These are phyloP conservation scores for Dictyostelium purpureum DNA, from an alignment of 78 protist genomes.

Conservation along the genomic window DNA sequence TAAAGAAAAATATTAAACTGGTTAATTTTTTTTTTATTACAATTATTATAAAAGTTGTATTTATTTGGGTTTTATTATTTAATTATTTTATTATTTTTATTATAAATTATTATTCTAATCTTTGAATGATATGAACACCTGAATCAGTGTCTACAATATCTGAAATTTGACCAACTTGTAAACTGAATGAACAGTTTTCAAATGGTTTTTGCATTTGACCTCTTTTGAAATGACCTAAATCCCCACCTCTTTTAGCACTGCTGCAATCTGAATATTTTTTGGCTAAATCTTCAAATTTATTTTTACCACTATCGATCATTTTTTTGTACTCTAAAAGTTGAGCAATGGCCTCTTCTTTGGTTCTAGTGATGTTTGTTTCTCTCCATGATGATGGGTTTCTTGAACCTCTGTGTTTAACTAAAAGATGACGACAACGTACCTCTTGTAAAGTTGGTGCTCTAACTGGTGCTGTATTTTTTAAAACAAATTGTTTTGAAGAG, in stretches of 20 bases:
- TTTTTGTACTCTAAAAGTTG: constrained; percentile 43
- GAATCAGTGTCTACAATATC: constrained; percentile 86
- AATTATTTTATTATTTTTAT: neutral
- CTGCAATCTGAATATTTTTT: constrained; percentile 83
- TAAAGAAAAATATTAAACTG: no score
- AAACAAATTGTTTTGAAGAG: constrained; percentile 15
- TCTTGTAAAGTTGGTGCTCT: neutral
- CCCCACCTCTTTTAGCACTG: constrained; percentile 87
- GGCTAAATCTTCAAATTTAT: constrained; percentile 59
- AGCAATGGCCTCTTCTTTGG: constrained; percentile 81
- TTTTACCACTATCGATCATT: neutral
- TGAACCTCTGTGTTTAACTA: constrained; percentile 85
- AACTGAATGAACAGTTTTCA: constrained; percentile 68
- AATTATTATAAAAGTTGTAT: neutral
- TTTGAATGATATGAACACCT: constrained; percentile 91
- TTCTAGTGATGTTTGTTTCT: constrained; percentile 69
- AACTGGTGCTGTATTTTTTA: constrained; percentile 4
- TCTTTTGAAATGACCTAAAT: constrained; percentile 84
- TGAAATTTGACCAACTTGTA: constrained; percentile 87
- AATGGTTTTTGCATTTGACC: constrained; percentile 91
- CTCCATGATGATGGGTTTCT: constrained; percentile 87
- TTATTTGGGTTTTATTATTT: neutral
- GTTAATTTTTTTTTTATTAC: neutral
- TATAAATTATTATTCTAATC: constrained; percentile 58
- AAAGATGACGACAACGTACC: constrained; percentile 76